phyloP scores from a whole-genome alignment of 805 yeast genomes.

The Dipodascus albidus region DNA sequence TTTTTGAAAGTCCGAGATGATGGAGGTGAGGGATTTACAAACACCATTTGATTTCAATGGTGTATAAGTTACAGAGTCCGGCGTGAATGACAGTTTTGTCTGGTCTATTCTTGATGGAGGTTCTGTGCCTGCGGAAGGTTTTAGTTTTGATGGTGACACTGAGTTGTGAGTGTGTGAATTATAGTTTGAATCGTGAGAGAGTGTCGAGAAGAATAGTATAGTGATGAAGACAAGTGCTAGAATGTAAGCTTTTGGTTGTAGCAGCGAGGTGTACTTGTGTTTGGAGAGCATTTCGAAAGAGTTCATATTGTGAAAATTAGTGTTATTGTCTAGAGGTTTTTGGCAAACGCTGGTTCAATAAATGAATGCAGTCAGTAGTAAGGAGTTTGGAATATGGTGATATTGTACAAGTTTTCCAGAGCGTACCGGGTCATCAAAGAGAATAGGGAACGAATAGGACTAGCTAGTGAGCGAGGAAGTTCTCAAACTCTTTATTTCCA shows the following conservation, averaged over 20 bases:
- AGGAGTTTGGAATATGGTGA: too few relatives aligned
- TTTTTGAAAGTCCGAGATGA: neutral
- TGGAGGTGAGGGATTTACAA: neutral
- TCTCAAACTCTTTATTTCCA: neutral
- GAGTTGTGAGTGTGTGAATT: too few relatives aligned
- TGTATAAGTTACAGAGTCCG: neutral
- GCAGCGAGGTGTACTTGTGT: neutral
- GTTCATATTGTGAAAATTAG: neutral
- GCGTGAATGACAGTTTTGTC: neutral
- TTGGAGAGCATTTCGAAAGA: neutral
- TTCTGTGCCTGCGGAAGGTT: too few relatives aligned
- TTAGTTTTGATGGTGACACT: too few relatives aligned
- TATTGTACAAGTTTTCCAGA: too few relatives aligned
- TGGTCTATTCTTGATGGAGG: neutral
- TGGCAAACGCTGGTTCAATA: too few relatives aligned
- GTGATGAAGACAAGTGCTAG: neutral
- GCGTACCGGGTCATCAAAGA: too few relatives aligned
- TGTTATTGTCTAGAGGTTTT: too few relatives aligned
- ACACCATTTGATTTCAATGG: neutral
- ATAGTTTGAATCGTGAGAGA: neutral
- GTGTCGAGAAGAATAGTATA: neutral
- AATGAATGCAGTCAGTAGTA: too few relatives aligned
- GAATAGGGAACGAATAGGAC: too few relatives aligned
- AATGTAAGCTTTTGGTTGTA: neutral
- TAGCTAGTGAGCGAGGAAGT: neutral